These are phyloP conservation scores for Ilyonectria destructans DNA, from an alignment of 2,329 filamentous ascomycete species.

Conservation along the genomic window DNA sequence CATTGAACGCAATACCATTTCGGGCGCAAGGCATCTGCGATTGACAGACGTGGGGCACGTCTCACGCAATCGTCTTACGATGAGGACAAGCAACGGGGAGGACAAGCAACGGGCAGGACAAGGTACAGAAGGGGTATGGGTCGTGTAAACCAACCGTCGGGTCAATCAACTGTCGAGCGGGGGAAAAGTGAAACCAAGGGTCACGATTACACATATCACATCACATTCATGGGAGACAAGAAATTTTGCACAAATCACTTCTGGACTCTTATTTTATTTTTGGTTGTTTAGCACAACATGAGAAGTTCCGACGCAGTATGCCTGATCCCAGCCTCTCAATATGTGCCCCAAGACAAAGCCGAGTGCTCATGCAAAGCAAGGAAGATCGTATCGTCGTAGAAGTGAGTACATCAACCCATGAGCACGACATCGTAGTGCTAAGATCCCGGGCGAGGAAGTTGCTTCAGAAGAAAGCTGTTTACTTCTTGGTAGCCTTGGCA, in stretches of 20 bases:
- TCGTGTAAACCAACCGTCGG: too few species aligned
- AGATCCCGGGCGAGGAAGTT: constrained; percentile 47
- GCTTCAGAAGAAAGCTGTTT: constrained; percentile 60
- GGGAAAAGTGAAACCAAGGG: too few species aligned
- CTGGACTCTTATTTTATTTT: constrained; percentile 67
- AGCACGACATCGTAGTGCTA: constrained; percentile 45
- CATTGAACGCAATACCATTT: not conserved
- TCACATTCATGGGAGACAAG: constrained; percentile 11
- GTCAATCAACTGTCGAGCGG: too few species aligned
- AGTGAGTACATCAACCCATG: constrained; percentile 58
- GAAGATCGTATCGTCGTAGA: constrained; percentile 64
- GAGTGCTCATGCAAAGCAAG: constrained; percentile 63
- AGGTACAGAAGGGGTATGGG: too few species aligned
- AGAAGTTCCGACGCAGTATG: constrained; percentile 59
- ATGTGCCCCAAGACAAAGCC: constrained; percentile 60
- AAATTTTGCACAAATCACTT: constrained; percentile 56
- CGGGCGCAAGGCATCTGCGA: not conserved
- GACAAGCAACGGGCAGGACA: too few species aligned
- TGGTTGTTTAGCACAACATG: constrained; percentile 64
- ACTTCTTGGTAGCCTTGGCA: constrained; percentile 84
- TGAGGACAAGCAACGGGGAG: too few species aligned
- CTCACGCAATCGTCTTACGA: too few species aligned
- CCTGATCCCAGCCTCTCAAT: constrained; percentile 61
- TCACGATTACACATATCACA: not conserved
- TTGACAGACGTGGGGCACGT: too few species aligned